A percentile compares a stretch with the other conserved stretches of the same genome.
phyloP scores from a whole-genome alignment of 257 asterid species.

The Gentiana macrophylla region DNA sequence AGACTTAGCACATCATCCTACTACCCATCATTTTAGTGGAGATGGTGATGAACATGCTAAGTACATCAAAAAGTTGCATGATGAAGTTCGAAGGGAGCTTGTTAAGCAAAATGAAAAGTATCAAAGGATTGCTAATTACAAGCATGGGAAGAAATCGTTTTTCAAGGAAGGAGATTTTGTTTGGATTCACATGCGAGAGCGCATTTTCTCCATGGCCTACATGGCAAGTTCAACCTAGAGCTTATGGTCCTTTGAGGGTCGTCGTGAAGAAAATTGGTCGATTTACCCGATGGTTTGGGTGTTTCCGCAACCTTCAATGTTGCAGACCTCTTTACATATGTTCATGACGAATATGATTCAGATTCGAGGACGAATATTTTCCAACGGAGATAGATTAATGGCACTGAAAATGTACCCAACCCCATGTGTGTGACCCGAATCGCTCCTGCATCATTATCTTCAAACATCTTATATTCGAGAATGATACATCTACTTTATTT shows the following conservation, averaged over 20 bases:
- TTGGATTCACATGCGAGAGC: not conserved
- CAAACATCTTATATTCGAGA: too few species aligned
- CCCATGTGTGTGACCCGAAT: too few species aligned
- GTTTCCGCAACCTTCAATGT: not conserved
- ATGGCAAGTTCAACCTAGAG: not conserved
- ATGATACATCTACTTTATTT: too few species aligned
- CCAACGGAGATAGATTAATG: too few species aligned
- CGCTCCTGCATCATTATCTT: too few species aligned
- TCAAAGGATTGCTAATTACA: not conserved
- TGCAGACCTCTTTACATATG: not conserved
- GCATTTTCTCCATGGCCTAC: not conserved
- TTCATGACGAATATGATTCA: not conserved
- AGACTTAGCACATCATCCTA: not conserved
- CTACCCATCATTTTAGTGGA: not conserved
- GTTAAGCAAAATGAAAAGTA: not conserved
- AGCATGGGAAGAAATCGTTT: not conserved
- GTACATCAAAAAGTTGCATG: not conserved
- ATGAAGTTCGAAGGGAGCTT: not conserved
- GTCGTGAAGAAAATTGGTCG: not conserved
- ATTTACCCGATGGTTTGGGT: not conserved
- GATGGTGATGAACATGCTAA: not conserved
- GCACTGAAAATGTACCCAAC: too few species aligned
- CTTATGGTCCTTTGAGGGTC: conserved; percentile 1
- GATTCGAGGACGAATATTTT: conserved; percentile 1
- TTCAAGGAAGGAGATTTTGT: conserved; percentile 5